Evolutionary conservation across 2,329 filamentous ascomycete genomes (phyloP).

Genomic region (Onygenales sp.): DNA sequence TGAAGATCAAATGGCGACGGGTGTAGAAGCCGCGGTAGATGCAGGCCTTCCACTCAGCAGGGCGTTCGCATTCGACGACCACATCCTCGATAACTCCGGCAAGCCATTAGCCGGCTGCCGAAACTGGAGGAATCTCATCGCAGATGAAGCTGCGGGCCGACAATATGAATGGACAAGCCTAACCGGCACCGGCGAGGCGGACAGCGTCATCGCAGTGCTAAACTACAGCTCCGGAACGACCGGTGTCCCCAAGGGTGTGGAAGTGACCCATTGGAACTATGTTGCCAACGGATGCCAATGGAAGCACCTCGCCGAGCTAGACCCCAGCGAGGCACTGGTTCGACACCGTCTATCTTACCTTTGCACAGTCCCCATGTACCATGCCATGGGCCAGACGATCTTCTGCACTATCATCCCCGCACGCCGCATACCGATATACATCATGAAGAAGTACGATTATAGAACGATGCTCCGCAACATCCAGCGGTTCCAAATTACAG

Average conservation of each 20-base stretch:
- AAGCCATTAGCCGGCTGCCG: constrained; percentile 29
- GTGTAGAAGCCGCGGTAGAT: constrained; percentile 54
- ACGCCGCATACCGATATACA: constrained; percentile 51
- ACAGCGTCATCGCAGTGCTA: constrained; percentile 51
- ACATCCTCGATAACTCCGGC: constrained; percentile 25
- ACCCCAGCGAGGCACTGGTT: constrained; percentile 43
- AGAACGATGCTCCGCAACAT: constrained; percentile 58
- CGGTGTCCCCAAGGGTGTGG: constrained; percentile 73
- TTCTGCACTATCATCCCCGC: constrained; percentile 48
- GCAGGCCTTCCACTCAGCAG: constrained; percentile 44
- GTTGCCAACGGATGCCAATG: constrained; percentile 52
- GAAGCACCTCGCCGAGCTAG: not conserved
- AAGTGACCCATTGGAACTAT: constrained; percentile 68
- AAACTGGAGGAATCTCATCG: constrained; percentile 57
- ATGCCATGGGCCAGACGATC: constrained; percentile 62
- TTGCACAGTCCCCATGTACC: constrained; percentile 67
- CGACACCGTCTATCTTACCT: constrained; percentile 26
- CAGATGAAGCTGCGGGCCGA: constrained; percentile 40
- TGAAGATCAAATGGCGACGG: constrained; percentile 49
- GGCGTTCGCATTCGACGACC: constrained; percentile 58
- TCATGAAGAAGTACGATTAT: constrained; percentile 72
- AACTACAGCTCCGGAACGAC: constrained; percentile 71
- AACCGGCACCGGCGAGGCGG: not conserved
- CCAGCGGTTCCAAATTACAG: constrained; percentile 57
- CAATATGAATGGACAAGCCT: constrained; percentile 53